phyloP scores from a whole-genome alignment of 345 rosid species.

The Gossypium rotundifolium region DNA sequence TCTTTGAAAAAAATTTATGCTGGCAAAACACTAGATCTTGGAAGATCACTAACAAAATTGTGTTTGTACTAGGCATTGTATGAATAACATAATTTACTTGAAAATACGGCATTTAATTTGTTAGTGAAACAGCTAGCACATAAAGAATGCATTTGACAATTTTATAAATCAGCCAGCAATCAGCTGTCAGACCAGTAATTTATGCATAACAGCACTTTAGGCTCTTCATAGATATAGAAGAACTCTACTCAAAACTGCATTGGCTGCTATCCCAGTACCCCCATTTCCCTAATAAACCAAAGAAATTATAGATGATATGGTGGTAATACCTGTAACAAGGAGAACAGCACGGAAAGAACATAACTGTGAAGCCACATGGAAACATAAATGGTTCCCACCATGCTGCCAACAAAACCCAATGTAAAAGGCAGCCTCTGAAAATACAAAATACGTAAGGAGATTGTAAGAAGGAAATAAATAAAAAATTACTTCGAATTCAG shows the following conservation, averaged over 20 bases:
- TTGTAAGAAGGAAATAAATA: too few relatives aligned
- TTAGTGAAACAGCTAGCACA: too few relatives aligned
- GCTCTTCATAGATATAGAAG: neutral
- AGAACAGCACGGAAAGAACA: constrained; percentile 57
- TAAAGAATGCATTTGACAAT: too few relatives aligned
- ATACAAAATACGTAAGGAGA: neutral
- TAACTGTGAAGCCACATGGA: constrained; percentile 72
- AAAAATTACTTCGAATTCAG: neutral
- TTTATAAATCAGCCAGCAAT: neutral
- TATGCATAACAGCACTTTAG: neutral
- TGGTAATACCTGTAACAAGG: constrained; percentile 51
- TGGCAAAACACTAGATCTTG: neutral
- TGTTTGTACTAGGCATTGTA: too few relatives aligned
- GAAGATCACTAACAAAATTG: neutral
- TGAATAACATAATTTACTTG: too few relatives aligned
- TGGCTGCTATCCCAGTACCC: neutral
- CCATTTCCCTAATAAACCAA: neutral
- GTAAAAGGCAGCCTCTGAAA: constrained; percentile 66
- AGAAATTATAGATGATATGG: neutral
- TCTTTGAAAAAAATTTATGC: neutral
- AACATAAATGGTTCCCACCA: constrained; percentile 65
- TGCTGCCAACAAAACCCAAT: constrained; percentile 43
- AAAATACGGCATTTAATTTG: neutral
- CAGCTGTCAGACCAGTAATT: neutral
- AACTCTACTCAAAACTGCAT: neutral